Evolutionary conservation across 2,329 filamentous ascomycete genomes (phyloP), one percentile per base, ranked within the genome.

Genomic region (Neoarthrinium moseri): DNA sequence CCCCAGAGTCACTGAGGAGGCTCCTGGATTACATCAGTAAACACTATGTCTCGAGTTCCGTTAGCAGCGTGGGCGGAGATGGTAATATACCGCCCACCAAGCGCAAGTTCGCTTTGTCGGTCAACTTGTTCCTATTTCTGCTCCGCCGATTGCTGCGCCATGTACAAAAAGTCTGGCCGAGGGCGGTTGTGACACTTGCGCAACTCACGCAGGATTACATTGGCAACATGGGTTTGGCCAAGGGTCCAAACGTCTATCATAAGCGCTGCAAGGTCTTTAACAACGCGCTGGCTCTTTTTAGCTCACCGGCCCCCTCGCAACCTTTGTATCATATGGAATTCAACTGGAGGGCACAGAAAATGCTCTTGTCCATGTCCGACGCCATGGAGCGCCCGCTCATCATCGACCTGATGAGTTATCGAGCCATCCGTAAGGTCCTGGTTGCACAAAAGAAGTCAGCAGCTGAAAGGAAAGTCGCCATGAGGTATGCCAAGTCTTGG

Each of bases 271-370:
- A 50, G 5, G 33, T 76, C 4, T 69, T 71, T 55, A 78, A 78
- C 52, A 43, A 54, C 20, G 59, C 68, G 2, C 55, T 79, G 5
- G 49, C 47, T 18, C 52, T 60, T 5, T 64, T 78, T 17, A 65
- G 63, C 20, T 55, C 56, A 39, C 65, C 66, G 13, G 57, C 72
- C 3, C 51, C 56, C 1, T 50, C 57, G 17, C 48, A 61, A 3
- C 66, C 70, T 1, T 51, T 70, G 18, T 44, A 50, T 4, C 66
- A 72, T 29, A 70, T 70, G 60, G 58, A 61, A 4, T 67, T 73
- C 59, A 78, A 76, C 50, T 85, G 82, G 82, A 69, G 75, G 45
- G 80, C 80, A 0, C 78, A 84, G 51, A 75, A 70, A 38, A 62
- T 71, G 5, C 64, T 86, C 22, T 61, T 86, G 20, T 65, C 69